These are phyloP conservation scores for Camelina hispida DNA, from an alignment of 345 rosid species.

Conservation along the genomic window DNA sequence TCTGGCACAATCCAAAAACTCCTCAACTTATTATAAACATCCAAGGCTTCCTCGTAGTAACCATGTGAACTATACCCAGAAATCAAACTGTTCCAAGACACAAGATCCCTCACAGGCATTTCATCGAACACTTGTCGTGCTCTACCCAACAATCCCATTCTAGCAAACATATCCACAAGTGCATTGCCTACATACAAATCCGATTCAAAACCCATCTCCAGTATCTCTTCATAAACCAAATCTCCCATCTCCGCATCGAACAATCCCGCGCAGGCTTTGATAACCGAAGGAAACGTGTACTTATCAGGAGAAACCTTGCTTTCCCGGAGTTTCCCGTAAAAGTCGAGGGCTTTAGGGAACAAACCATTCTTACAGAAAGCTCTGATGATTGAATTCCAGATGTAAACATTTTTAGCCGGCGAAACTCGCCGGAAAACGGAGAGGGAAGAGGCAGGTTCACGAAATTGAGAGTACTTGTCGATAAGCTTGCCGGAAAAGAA, in stretches of 20 bases:
- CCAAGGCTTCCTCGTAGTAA: slow-evolving; percentile 54
- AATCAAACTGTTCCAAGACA: slow-evolving; percentile 73
- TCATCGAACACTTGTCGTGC: slow-evolving; percentile 65
- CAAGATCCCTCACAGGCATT: slow-evolving; percentile 59
- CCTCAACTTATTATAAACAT: slow-evolving; percentile 42
- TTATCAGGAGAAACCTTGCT: slow-evolving; percentile 52
- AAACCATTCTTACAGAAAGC: slow-evolving; percentile 57
- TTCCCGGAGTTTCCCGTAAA: slow-evolving; percentile 51
- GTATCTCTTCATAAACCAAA: slow-evolving; percentile 47
- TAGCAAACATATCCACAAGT: slow-evolving; percentile 64
- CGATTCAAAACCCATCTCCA: slow-evolving; percentile 50
- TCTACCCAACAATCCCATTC: slow-evolving; percentile 51
- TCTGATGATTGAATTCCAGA: slow-evolving; percentile 71
- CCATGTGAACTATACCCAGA: slow-evolving; percentile 64
- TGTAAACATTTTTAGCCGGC: slow-evolving; percentile 53
- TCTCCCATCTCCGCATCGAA: slow-evolving; percentile 44
- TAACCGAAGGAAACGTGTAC: slow-evolving; percentile 64
- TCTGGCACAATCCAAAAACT: slow-evolving; percentile 51
- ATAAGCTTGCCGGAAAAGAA: slow-evolving; percentile 69
- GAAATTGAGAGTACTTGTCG: slow-evolving; percentile 58
- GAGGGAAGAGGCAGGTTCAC: slow-evolving; percentile 54
- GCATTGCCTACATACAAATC: slow-evolving; percentile 71
- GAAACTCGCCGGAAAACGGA: slow-evolving; percentile 55
- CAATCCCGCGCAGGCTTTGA: slow-evolving; percentile 66
- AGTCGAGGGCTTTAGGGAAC: slow-evolving; percentile 52